phyloP scores from a whole-genome alignment of 164 flowering plant species.

The Magnolia sinica region DNA sequence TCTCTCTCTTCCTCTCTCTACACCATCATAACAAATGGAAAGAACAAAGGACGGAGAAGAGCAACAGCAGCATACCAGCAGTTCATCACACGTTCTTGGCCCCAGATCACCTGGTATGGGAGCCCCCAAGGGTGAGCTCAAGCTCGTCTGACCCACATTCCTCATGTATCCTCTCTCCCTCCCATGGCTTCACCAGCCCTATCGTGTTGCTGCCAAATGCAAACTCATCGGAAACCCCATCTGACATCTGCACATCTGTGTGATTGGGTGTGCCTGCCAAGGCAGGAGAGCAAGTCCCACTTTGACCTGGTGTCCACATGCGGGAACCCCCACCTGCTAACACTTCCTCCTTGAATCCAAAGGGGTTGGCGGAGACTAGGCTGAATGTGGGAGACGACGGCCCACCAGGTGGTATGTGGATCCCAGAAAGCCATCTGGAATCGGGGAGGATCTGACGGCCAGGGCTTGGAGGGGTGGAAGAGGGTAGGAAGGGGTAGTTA shows the following conservation, averaged over 20 bases:
- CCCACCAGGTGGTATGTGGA: constrained; percentile 25
- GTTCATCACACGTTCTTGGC: not conserved
- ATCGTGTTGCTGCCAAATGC: constrained; percentile 69
- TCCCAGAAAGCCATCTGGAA: constrained; percentile 58
- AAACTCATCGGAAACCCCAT: constrained; percentile 75
- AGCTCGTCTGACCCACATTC: constrained; percentile 88
- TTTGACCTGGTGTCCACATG: constrained; percentile 97
- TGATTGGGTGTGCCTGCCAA: constrained; percentile 55
- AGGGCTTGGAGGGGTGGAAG: constrained; percentile 82
- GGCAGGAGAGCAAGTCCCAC: constrained; percentile 95
- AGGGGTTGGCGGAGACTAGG: constrained; percentile 16
- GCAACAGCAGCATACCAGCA: not conserved
- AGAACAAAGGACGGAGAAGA: constrained; percentile 1
- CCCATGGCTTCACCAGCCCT: constrained; percentile 90
- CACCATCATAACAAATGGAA: not conserved
- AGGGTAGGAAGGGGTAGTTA: constrained; percentile 49
- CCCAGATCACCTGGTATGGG: constrained; percentile 52
- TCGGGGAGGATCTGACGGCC: constrained; percentile 65
- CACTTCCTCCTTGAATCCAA: constrained; percentile 20
- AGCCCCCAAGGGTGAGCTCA: constrained; percentile 87
- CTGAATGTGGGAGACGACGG: constrained; percentile 30
- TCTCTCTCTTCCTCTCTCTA: not conserved
- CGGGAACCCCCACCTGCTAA: constrained; percentile 54
- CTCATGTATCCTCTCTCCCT: constrained; percentile 94
- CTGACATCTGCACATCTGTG: constrained; percentile 81